phyloP scores from a whole-genome alignment of 192 early-diverging fungal genomes.

The Pilaira anomala region DNA sequence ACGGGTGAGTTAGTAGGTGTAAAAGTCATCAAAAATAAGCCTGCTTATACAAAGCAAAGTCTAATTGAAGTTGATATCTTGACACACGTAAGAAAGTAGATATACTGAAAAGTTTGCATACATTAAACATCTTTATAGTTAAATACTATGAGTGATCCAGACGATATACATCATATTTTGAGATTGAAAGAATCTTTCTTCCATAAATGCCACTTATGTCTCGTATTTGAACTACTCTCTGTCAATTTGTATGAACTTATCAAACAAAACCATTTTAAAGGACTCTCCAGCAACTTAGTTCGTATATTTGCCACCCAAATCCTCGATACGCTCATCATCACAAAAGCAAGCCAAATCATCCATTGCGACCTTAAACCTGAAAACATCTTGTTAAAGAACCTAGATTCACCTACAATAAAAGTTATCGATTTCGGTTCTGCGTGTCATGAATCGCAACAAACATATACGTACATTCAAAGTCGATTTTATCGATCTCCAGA shows the following conservation, averaged over 20 bases:
- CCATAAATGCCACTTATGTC: constrained; percentile 88
- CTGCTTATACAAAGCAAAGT: constrained; percentile 95
- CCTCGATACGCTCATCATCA: constrained; percentile 80
- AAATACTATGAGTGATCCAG: constrained; percentile 80
- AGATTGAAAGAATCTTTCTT: constrained; percentile 88
- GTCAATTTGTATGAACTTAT: constrained; percentile 97
- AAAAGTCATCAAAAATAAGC: constrained; percentile 98
- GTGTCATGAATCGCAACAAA: constrained; percentile 87
- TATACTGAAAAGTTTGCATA: neutral
- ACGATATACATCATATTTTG: constrained; percentile 87
- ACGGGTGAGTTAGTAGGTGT: constrained; percentile 86
- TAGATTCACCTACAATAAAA: constrained; percentile 89
- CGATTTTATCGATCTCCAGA: constrained; percentile 97
- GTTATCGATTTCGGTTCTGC: constrained; percentile 99
- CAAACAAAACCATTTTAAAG: constrained; percentile 94
- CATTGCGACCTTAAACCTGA: constrained; percentile 99
- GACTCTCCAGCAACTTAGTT: constrained; percentile 86
- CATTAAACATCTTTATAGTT: constrained; percentile 46
- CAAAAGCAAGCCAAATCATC: constrained; percentile 85
- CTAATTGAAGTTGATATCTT: constrained; percentile 94
- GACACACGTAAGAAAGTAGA: constrained; percentile 60
- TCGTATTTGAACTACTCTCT: constrained; percentile 94
- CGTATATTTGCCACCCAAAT: constrained; percentile 89
- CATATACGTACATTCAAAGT: constrained; percentile 98
- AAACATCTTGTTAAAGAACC: constrained; percentile 88